Base-by-base conservation (phyloP, 2,329 filamentous ascomycete genomes). In the Diaporthe helianthi region DNA sequence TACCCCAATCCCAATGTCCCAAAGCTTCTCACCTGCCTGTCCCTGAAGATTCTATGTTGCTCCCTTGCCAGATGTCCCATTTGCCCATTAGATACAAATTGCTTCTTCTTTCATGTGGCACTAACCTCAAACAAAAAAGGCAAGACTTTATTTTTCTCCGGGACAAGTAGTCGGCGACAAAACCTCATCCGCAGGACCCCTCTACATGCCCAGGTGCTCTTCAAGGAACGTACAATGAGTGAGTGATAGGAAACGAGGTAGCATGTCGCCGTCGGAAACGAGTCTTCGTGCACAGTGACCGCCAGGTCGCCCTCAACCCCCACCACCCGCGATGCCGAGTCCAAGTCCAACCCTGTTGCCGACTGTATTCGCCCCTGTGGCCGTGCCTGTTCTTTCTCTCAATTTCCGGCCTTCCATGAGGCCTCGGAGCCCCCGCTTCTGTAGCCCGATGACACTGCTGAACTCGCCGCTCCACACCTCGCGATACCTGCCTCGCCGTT, bases 321-420 rank as follows among this genome's bases (percentile, higher is more conserved):
- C 70, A 60, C 69, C 36, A 26, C 70, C 64, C n/a, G 70, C 70
- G 19, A 71, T 71, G 1, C 70, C 67, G 2, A 71, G 46, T 6
- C 70, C 70, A 9, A 71, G 46, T 9, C 70, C 70, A 8, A 71
- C 67, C 38, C 70, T 69, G n/a, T 51, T 53, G 12, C 60, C 68
- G 12, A 67, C 58, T 29, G 71, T 73, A 3, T 75, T 72, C 22
- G 69, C 72, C 8, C 76, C 76, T 5, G 74, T 71, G 29, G 72
- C 73, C 26, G 83, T 86, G 12, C 85, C 85, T 3, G 84, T 85
- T 72, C 93, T 84, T 79, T 97, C 93, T 53, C 94, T 85, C 83
- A 98, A 90, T 71, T 95, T 86, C 53, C 95, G 85, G 4, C 95
- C 95, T 79, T 98, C 96, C 96, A 99, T 98, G 73, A 99, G 80